These are phyloP conservation scores for Monosporascus sp. DNA, from an alignment of 2,329 filamentous ascomycete species.

Conservation along the genomic window DNA sequence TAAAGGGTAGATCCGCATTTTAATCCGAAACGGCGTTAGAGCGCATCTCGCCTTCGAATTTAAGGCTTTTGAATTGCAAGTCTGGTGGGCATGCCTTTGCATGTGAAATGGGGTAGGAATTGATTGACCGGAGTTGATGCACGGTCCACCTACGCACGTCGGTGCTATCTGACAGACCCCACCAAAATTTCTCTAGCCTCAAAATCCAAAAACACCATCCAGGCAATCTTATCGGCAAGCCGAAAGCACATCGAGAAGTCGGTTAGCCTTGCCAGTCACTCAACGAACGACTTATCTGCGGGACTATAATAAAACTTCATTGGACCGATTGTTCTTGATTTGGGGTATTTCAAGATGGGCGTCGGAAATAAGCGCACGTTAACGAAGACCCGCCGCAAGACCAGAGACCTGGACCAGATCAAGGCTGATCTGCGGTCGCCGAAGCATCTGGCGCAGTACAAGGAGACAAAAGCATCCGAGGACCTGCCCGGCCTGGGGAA, in stretches of 20 bases:
- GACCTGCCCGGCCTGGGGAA: slow-evolving; percentile 83
- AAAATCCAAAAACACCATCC: background rate
- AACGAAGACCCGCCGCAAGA: slow-evolving; percentile 69
- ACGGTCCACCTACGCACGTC: background rate
- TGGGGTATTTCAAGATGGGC: slow-evolving; percentile 50
- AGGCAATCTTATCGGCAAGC: background rate
- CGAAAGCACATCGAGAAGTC: too few species aligned
- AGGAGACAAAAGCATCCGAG: slow-evolving; percentile 72
- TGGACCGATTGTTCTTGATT: too few species aligned
- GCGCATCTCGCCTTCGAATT: background rate
- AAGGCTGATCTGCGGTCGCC: slow-evolving; percentile 73
- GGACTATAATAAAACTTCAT: too few species aligned
- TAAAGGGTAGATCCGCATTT: background rate
- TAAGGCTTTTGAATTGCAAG: too few species aligned
- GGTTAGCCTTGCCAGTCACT: background rate
- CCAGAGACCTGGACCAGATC: slow-evolving; percentile 87
- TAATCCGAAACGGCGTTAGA: background rate
- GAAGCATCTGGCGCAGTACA: slow-evolving; percentile 75
- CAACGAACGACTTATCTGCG: background rate
- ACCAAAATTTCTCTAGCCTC: slow-evolving; percentile 19
- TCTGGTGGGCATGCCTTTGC: background rate
- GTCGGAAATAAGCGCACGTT: slow-evolving; percentile 61
- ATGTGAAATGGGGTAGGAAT: background rate
- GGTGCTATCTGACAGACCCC: slow-evolving; percentile 9
- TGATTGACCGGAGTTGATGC: background rate